Percentiles rank a stretch among this genome's conserved stretches.
phyloP scores from a whole-genome alignment of 805 yeast species.

The Lachancea lanzarotensis region DNA sequence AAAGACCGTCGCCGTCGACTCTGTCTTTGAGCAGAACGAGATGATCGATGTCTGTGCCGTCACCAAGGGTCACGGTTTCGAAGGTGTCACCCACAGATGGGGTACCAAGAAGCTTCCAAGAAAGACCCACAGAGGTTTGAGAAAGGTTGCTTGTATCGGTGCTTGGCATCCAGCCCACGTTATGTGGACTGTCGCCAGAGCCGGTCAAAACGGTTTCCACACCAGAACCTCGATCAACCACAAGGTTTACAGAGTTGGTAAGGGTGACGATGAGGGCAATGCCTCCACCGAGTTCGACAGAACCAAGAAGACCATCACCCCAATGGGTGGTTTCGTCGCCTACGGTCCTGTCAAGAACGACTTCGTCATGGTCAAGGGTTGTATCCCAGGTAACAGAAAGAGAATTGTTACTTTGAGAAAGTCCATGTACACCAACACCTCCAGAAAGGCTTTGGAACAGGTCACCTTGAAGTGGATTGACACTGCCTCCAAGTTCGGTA shows the following conservation, averaged over 20 bases:
- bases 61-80: slow-evolving; percentile 99
- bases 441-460: slow-evolving; percentile 95
- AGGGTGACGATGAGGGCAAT: slow-evolving; percentile 87
- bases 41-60: slow-evolving; percentile 97
- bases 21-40: slow-evolving; percentile 98
- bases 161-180: slow-evolving; percentile 99
- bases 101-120: slow-evolving; percentile 99
- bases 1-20: slow-evolving; percentile 93
- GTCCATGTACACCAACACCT: slow-evolving; percentile 94
- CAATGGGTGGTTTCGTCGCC: slow-evolving; percentile 99
- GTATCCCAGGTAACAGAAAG: slow-evolving; percentile 99
- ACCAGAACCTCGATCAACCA: slow-evolving; percentile 99
- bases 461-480: slow-evolving; percentile 99
- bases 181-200: slow-evolving; percentile 99
- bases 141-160: slow-evolving; percentile 99
- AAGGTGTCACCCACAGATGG: slow-evolving; percentile 99
- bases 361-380: slow-evolving; percentile 95
- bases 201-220: slow-evolving; percentile 99
- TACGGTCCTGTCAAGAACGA: slow-evolving; percentile 98
- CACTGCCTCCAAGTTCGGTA: slow-evolving; percentile 99
- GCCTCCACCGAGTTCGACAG: slow-evolving; percentile 98
- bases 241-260: slow-evolving; percentile 99
- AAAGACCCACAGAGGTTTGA: slow-evolving; percentile 99
- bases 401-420: slow-evolving; percentile 98
- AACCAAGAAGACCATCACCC: slow-evolving; percentile 99